Evolutionary conservation across 2,329 filamentous ascomycete genomes (phyloP).

Genomic region (Hypoxylon sp.): DNA sequence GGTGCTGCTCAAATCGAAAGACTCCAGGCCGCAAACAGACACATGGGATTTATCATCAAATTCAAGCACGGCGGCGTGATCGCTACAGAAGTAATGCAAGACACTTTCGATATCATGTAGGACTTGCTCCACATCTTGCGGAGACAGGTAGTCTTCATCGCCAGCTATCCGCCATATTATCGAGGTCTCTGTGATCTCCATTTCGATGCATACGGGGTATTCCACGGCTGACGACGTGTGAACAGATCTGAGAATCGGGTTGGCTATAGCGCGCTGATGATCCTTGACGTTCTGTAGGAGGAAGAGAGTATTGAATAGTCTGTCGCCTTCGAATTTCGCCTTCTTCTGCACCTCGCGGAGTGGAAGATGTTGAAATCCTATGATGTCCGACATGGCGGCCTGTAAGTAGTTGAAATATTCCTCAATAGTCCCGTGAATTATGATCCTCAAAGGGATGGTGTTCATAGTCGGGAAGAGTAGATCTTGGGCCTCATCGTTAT

Average conservation of each 20-base stretch:
- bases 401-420: constrained; percentile 81
- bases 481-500: constrained; percentile 73
- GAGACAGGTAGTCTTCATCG: constrained; percentile 66
- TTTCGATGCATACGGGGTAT: constrained; percentile 84
- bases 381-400: constrained; percentile 72
- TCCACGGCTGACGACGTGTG: constrained; percentile 76
- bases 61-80: constrained; percentile 63
- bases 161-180: constrained; percentile 80
- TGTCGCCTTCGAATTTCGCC: constrained; percentile 50
- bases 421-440: constrained; percentile 74
- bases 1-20: constrained; percentile 50
- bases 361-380: constrained; percentile 81
- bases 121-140: constrained; percentile 60
- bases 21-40: constrained; percentile 73
- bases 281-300: constrained; percentile 60
- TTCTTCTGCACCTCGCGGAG: constrained; percentile 75
- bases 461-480: constrained; percentile 93
- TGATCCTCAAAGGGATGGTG: constrained; percentile 78
- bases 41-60: constrained; percentile 61
- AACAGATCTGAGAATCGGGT: constrained; percentile 70
- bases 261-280: neutral
- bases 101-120: constrained; percentile 70
- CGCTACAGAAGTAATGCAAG: constrained; percentile 66
- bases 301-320: constrained; percentile 68
- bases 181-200: constrained; percentile 69